A percentile compares a stretch with the other conserved stretches of the same genome.
phyloP scores from a whole-genome alignment of 495 filamentous ascomycete genomes.

The Aspergillus saccharolyticus region DNA sequence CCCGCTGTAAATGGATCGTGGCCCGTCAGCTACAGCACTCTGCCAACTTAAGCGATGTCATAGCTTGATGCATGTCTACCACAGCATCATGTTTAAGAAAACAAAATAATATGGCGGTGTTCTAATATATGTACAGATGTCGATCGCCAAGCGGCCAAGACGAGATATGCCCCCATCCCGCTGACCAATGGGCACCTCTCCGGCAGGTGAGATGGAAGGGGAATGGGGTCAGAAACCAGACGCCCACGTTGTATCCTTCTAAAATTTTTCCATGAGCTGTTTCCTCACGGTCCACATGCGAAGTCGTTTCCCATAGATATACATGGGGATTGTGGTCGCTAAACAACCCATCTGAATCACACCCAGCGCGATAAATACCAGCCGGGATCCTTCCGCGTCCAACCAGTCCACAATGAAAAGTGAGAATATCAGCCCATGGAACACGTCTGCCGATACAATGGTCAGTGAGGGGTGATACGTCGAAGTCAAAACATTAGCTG shows the following conservation, averaged over 20 bases:
- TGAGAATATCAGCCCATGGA: conserved; percentile 86
- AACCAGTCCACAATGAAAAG: conserved; percentile 90
- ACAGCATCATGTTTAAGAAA: too few relatives aligned
- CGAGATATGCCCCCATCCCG: background rate
- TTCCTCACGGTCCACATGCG: conserved; percentile 95
- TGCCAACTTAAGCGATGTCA: background rate
- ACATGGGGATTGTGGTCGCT: conserved; percentile 82
- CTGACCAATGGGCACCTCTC: background rate
- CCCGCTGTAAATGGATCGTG: background rate
- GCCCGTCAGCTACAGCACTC: background rate
- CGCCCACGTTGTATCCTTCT: background rate
- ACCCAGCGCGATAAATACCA: conserved; percentile 78
- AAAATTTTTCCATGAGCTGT: conserved; percentile 88
- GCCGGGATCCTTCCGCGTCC: conserved; percentile 65
- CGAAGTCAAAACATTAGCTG: background rate
- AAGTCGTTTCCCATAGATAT: conserved; percentile 88
- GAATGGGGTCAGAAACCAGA: too few relatives aligned
- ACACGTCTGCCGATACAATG: conserved; percentile 52
- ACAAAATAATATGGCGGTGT: background rate
- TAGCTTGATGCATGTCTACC: background rate
- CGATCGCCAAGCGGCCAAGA: background rate
- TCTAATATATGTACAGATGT: background rate
- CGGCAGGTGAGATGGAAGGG: background rate
- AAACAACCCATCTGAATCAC: conserved; percentile 77
- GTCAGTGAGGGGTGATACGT: background rate